Conservation (phyloP, 805 yeast species). For the Ogataea corticis region DNA sequence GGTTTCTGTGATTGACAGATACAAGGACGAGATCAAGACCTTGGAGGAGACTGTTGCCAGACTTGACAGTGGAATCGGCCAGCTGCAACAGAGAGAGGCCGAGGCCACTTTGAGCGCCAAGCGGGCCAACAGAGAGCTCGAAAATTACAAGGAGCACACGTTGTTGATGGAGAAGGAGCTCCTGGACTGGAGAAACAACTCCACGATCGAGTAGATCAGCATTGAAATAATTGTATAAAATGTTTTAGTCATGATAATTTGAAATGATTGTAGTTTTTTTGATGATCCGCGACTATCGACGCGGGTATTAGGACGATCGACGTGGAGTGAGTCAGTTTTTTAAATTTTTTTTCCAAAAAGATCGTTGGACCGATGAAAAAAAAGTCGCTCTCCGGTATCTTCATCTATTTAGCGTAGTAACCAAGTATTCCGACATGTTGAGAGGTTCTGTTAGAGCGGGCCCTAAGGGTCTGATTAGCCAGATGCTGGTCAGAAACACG, state of each 20-base stretch:
- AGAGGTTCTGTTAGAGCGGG: constrained; percentile 15
- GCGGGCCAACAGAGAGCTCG: constrained; percentile 56
- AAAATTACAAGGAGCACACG: constrained; percentile 53
- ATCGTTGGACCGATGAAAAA: neutral
- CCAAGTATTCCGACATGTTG: constrained; percentile 12
- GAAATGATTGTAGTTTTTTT: too few relatives aligned
- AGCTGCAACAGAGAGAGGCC: constrained; percentile 45
- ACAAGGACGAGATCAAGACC: constrained; percentile 59
- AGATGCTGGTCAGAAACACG: constrained; percentile 24
- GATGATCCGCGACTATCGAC: neutral
- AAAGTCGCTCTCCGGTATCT: neutral
- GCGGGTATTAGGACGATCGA: neutral
- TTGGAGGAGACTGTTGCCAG: constrained; percentile 51
- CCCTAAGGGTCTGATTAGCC: constrained; percentile 14
- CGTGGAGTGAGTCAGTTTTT: neutral
- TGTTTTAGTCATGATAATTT: neutral
- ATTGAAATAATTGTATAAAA: neutral
- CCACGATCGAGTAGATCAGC: constrained; percentile 1
- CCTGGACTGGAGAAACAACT: constrained; percentile 48
- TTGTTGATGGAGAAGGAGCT: constrained; percentile 57
- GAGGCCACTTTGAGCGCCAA: constrained; percentile 43
- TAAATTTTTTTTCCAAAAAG: neutral
- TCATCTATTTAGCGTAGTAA: neutral
- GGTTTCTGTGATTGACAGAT: constrained; percentile 46
- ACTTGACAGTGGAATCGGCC: constrained; percentile 44